Evolutionary conservation across 352 stramenopile species (phyloP).

Genomic region (Globisporangium mamillatum): DNA sequence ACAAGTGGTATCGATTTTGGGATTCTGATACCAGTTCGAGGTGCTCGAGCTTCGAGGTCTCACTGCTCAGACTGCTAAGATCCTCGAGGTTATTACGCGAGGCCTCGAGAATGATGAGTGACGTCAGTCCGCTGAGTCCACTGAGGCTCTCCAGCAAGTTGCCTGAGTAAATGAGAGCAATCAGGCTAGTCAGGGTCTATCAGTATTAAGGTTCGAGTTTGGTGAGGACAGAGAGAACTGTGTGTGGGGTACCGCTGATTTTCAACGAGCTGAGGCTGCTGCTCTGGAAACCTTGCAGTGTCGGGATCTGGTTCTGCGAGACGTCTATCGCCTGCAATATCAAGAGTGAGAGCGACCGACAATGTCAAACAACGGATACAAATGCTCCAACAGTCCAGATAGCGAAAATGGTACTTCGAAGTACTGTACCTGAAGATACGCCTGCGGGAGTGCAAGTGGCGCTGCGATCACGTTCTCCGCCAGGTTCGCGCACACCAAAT

Average conservation of each 20-base stretch:
- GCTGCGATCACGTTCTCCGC: conserved; percentile 50
- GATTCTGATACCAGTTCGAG: conserved; percentile 30
- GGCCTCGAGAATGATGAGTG: conserved; percentile 52
- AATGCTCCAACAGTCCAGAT: background rate
- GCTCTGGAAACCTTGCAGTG: conserved; percentile 50
- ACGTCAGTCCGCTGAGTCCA: conserved; percentile 43
- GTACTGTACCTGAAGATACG: conserved; percentile 49
- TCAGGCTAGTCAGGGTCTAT: background rate
- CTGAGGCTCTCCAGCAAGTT: conserved; percentile 51
- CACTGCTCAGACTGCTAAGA: conserved; percentile 32
- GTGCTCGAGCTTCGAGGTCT: conserved; percentile 46
- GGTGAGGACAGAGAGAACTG: background rate
- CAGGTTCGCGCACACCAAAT: conserved; percentile 57
- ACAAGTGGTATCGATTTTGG: background rate
- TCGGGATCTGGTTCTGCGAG: conserved; percentile 65
- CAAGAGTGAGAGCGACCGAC: background rate
- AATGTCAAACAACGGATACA: background rate
- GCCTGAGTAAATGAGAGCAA: conserved; percentile 20
- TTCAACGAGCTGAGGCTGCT: conserved; percentile 51
- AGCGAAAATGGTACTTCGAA: background rate
- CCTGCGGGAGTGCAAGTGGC: conserved; percentile 38
- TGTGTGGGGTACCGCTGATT: conserved; percentile 41
- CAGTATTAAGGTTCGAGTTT: background rate
- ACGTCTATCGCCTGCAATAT: conserved; percentile 48
- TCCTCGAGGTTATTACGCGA: conserved; percentile 51